Conservation (phyloP, 2,329 filamentous ascomycete species). For the Pseudogymnoascus sp. region DNA sequence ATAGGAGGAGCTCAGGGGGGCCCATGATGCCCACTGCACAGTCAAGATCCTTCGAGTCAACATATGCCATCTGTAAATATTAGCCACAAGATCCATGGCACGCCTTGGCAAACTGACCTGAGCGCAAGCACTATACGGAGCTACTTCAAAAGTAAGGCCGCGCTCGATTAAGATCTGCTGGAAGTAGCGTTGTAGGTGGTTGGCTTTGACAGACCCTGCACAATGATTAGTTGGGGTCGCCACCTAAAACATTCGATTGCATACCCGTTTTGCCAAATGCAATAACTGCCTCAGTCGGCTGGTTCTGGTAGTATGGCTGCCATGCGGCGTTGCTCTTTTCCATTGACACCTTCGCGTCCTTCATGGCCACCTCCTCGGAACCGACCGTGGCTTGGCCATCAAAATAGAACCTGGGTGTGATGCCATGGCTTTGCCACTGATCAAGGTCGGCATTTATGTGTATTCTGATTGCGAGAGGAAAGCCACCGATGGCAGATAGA, state of each 20-base stretch:
- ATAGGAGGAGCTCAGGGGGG: constrained; percentile 76
- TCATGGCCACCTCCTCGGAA: constrained; percentile 62
- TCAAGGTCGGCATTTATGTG: constrained; percentile 73
- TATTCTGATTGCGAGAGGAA: constrained; percentile 69
- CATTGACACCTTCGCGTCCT: constrained; percentile 58
- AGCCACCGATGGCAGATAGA: constrained; percentile 79
- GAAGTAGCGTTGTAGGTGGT: constrained; percentile 69
- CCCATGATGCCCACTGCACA: constrained; percentile 75
- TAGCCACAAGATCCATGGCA: constrained; percentile 7
- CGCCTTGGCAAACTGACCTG: constrained; percentile 51
- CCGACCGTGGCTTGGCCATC: constrained; percentile 76
- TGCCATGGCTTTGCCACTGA: constrained; percentile 59
- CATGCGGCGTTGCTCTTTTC: constrained; percentile 72
- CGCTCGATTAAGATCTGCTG: constrained; percentile 65
- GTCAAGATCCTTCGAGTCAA: constrained; percentile 59
- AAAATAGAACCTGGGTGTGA: constrained; percentile 85
- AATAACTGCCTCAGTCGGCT: constrained; percentile 72
- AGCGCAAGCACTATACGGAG: constrained; percentile 80
- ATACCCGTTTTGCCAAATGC: constrained; percentile 81
- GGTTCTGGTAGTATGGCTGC: constrained; percentile 74
- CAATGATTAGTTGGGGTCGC: constrained; percentile 25
- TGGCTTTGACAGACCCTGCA: constrained; percentile 61
- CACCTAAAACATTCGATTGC: constrained; percentile 14
- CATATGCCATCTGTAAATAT: constrained; percentile 61
- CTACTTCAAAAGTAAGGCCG: constrained; percentile 68